A percentile compares a stretch with the other conserved stretches of the same genome.
Evolutionary conservation across 257 asterid genomes (phyloP).

Genomic region (Schizonepeta tenuifolia): DNA sequence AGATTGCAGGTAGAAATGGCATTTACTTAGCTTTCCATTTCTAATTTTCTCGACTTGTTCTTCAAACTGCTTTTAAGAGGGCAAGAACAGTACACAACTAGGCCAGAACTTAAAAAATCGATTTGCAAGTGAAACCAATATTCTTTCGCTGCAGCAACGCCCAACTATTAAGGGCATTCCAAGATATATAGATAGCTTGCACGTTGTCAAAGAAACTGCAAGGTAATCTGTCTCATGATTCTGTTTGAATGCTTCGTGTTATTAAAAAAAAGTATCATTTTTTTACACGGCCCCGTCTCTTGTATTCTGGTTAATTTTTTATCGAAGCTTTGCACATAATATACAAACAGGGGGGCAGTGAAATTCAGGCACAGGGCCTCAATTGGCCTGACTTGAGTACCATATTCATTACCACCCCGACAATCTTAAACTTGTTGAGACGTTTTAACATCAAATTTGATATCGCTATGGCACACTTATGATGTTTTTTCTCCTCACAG

Average conservation of each 20-base stretch:
- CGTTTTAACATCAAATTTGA: not conserved
- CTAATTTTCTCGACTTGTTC: not conserved
- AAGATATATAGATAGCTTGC: slow-evolving; percentile 86
- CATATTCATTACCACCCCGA: not conserved
- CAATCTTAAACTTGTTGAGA: not conserved
- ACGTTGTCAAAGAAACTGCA: slow-evolving; percentile 78
- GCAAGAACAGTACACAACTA: not conserved
- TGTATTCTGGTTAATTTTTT: not conserved
- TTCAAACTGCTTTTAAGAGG: slow-evolving; percentile 7
- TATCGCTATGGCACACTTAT: not conserved
- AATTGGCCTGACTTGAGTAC: not conserved
- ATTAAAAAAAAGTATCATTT: not conserved
- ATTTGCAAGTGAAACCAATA: slow-evolving; percentile 21
- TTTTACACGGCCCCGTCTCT: not conserved
- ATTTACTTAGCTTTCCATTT: not conserved
- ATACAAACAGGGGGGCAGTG: not conserved
- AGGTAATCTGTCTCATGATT: slow-evolving; percentile 44
- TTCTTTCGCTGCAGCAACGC: slow-evolving; percentile 67
- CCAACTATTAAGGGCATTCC: slow-evolving; percentile 75
- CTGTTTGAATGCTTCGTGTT: not conserved
- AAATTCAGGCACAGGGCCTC: not conserved
- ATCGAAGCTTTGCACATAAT: not conserved
- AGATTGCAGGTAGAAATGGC: slow-evolving; percentile 77
- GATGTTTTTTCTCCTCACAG: slow-evolving; percentile 42
- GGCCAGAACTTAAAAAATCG: not conserved